Evolutionary conservation across 306 rosid species (phyloP).

Genomic region (Vigna angularis): DNA sequence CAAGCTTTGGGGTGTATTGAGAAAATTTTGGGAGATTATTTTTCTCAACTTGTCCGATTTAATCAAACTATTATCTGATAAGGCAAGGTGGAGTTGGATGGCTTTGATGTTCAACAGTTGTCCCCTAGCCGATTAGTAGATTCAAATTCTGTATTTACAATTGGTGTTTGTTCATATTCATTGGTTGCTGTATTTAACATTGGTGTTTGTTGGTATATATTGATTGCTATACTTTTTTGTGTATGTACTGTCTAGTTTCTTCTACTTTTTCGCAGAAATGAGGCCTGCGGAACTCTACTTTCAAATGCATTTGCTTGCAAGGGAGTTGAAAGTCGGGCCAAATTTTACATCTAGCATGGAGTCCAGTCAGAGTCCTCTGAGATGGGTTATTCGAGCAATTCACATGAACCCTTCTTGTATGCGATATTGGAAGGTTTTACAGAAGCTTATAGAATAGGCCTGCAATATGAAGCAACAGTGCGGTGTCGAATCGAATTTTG

Average conservation of each 20-base stretch:
- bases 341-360: constrained; percentile 48
- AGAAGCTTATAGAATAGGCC: constrained; percentile 49
- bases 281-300: constrained; percentile 89
- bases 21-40: constrained; percentile 30
- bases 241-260: constrained; percentile 13
- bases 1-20: not conserved
- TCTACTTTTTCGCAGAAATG: constrained; percentile 54
- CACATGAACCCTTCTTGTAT: constrained; percentile 79
- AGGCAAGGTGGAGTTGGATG: constrained; percentile 31
- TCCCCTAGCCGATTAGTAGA: not conserved
- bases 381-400: constrained; percentile 88
- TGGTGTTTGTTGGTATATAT: not conserved
- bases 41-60: constrained; percentile 27
- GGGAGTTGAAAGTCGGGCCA: constrained; percentile 49
- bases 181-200: constrained; percentile 23
- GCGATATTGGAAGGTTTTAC: constrained; percentile 85
- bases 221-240: constrained; percentile 18
- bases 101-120: constrained; percentile 16
- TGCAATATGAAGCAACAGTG: constrained; percentile 25
- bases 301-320: constrained; percentile 90
- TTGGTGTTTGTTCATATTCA: not conserved
- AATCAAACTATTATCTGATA: constrained; percentile 22
- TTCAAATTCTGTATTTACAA: constrained; percentile 29
- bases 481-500: not conserved
- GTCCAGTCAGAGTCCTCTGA: constrained; percentile 63